Base-by-base conservation (phyloP, 2,329 filamentous ascomycete genomes). In the Cladosporium oxysporum region DNA sequence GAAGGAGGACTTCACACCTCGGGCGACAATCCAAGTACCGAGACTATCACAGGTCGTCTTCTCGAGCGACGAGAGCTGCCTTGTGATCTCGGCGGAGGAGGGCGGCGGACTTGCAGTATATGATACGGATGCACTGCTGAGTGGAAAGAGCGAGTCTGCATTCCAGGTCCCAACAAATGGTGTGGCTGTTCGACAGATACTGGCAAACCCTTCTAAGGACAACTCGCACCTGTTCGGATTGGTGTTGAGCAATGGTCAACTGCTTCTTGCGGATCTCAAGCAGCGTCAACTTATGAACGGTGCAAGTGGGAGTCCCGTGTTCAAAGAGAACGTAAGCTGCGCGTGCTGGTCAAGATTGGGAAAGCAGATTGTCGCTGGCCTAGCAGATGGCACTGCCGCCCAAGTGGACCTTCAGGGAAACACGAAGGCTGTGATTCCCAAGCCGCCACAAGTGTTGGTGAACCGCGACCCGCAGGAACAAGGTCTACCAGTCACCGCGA, bases 271-370 rank as follows among this genome's bases (percentile, higher is more conserved):
- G 8, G 91, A 97, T 76, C 78, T 99, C 67, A 89, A 90, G 72
- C 85, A 89, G 44, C 84, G 85, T 58, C 83, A 80, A 49, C 83
- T 92, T 53, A 76, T 85, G 10, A 80, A 81, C 37, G 86, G 86
- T 1, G 72, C 83, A 23, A 87, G 87, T 69, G 91, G 91, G 0
- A 71, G 68, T 37, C 84, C 82, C 73, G 81, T 89, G 0, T 82
- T 96, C 69, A 91, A 89, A 73, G 83, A 85, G 31, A 89, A 90
- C 58, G 93, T 96, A 31, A 93, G 89, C 75, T 95, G 91, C 73
- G 85, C 92, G 6, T 90, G 91, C 65, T 99, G 96, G 95, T 99
- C 95, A 77, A 90, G 88, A 67, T 92, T 90, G 76, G 95, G 95
- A 57, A 99, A 97, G 77, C 94, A 98, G 76, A 83, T 99, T 52